Conservation (phyloP, 2,329 filamentous ascomycete genomes). For the Aureobasidium sp. region DNA sequence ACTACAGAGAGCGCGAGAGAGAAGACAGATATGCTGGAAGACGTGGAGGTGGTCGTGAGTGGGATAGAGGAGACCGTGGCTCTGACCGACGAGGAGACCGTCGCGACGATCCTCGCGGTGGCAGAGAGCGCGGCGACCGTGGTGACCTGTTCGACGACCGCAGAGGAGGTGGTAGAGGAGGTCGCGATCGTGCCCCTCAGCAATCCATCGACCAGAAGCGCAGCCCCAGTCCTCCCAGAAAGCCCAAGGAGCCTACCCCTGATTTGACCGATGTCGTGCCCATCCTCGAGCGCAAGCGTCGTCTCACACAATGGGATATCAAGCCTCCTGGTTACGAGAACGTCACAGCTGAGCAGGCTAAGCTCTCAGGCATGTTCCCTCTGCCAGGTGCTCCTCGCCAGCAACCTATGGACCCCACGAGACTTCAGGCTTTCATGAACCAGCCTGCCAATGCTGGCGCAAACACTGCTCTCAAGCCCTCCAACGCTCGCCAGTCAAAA, state of each 20-base stretch:
- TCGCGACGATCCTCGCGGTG: constrained; percentile 24
- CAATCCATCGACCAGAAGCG: constrained; percentile 41
- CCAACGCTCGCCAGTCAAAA: constrained; percentile 89
- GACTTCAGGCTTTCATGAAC: constrained; percentile 92
- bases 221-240: constrained; percentile 72
- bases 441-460: constrained; percentile 67
- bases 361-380: constrained; percentile 98
- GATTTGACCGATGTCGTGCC: constrained; percentile 84
- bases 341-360: constrained; percentile 96
- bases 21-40: constrained; percentile 79
- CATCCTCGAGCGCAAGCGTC: constrained; percentile 77
- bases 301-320: constrained; percentile 98
- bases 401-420: constrained; percentile 89
- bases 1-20: constrained; percentile 85
- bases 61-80: constrained; percentile 18
- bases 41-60: constrained; percentile 34
- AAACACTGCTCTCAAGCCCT: constrained; percentile 78
- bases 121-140: constrained; percentile 34
- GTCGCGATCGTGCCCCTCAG: constrained; percentile 32
- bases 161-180: constrained; percentile 36
- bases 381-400: constrained; percentile 90
- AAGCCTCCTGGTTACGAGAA: constrained; percentile 98
- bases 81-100: constrained; percentile 26
- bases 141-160: constrained; percentile 40
- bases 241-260: constrained; percentile 91